Evolutionary conservation across 2,329 filamentous ascomycete genomes (phyloP), one percentile per base, ranked within the genome.

Genomic region (Trichophyton equinum): DNA sequence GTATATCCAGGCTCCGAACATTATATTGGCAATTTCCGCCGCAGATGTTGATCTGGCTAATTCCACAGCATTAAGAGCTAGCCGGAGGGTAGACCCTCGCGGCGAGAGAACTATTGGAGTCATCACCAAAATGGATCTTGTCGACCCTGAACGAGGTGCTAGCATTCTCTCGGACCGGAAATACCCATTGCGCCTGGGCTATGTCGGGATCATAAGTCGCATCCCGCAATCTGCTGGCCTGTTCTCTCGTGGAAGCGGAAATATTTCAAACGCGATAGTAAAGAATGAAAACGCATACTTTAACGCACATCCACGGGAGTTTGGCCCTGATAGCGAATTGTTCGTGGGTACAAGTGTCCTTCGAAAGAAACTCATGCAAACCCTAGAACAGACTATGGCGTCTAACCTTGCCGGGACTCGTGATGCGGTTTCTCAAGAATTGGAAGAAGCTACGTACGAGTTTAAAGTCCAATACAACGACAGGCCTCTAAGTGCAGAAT

Each of bases 381-480:
- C 97, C 42, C 81, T 99, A 42, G 94, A 99, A 73, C 88, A 96
- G 70, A 96, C 91, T 3, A 99, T 99, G 95, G 92, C 92, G 30
- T 85, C 89, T 38, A 96, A 89, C 68, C 79, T 99, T 60, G 88
- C 94, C 67, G 85, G 85, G 60, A 99, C 94, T 2, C 89, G 88
- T 67, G 90, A 96, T 70, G 90, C 91, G 8, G 96, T 99, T 66
- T 87, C 87, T 64, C 90, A 96, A 71, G 94, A 99, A 73, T 83
- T 99, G 0, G 92, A 96, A 69, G 94, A 99, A 74, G 91, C 94
- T 2, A 92, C 89, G 0, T 99, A 99, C 70, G 92, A 99, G 74
- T 99, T 96, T 80, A 99, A 99, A 73, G 94, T 99, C 4, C 95
- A 99, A 73, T 99, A 99, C 76, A 99, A 99, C 69, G 94, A 99